Conservation (phyloP, 176 grass and related monocot genomes). For the Aegilops bicornis region DNA sequence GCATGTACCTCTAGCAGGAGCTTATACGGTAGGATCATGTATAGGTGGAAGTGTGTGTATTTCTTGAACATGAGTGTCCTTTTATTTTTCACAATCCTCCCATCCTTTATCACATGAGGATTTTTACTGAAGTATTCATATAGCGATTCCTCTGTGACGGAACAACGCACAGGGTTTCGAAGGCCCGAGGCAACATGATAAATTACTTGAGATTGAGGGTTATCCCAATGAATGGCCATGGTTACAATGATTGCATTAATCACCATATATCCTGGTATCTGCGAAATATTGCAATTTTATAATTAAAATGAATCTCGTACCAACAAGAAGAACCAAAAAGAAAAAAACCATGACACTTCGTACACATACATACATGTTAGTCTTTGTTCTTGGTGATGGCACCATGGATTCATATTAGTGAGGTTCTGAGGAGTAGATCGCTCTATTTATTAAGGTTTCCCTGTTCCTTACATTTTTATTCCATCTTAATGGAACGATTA, state of each 20-base stretch:
- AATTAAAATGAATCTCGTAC: too few relatives aligned
- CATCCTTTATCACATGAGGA: neutral
- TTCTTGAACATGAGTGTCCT: slow-evolving; percentile 26
- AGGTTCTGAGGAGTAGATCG: too few relatives aligned
- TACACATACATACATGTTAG: too few relatives aligned
- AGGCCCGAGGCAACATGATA: slow-evolving; percentile 36
- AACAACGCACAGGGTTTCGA: slow-evolving; percentile 40
- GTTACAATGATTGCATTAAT: slow-evolving; percentile 50
- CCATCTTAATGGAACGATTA: too few relatives aligned
- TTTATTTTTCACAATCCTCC: neutral
- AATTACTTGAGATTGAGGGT: neutral
- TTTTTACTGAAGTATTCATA: neutral
- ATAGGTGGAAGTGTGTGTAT: slow-evolving; percentile 15
- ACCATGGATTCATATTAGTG: too few relatives aligned
- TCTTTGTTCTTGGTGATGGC: too few relatives aligned
- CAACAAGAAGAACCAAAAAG: too few relatives aligned
- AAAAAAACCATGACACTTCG: too few relatives aligned
- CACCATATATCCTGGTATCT: slow-evolving; percentile 61
- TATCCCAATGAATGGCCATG: slow-evolving; percentile 24
- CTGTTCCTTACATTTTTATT: too few relatives aligned
- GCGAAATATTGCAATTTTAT: neutral
- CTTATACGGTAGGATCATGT: slow-evolving; percentile 44
- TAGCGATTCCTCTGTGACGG: slow-evolving; percentile 2
- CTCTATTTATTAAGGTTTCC: too few relatives aligned
- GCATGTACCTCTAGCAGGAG: slow-evolving; percentile 34